Evolutionary conservation across 805 yeast genomes (phyloP), one percentile per base, ranked within the genome.

Genomic region (Lachancea nothofagi): DNA sequence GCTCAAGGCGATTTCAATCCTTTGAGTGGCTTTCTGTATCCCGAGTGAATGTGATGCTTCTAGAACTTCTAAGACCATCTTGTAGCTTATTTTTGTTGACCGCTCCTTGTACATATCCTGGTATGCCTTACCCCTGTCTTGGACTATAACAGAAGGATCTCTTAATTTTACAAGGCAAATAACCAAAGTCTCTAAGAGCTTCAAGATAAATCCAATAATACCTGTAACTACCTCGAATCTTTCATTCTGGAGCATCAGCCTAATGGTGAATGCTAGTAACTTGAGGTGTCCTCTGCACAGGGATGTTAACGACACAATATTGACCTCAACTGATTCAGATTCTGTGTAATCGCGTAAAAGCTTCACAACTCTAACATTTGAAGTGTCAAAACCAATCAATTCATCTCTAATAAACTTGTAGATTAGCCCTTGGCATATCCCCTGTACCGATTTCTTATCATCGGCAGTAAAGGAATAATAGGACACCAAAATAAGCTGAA

Each of bases 401-500:
- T 39, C 42, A 17, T 27, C 21, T 20, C 28, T 39, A 12, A 39
- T 27, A 24, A 39, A 39, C n/a, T 20, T 26, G 14, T 14, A 33
- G 7, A 39, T 26, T 13, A 20, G 19, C 8, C 7, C n/a, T 14
- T 39, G 38, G 28, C 33, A 27, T n/a, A 39, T 2, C 14, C n/a
- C 33, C 8, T 21, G 17, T 3, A 20, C 20, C 2, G 30, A n/a
- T 9, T 22, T 21, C 28, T 20, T 39, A 7, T 13, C 26, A 17
- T 27, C 29, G 14, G 23, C 38, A 9, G 43, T 21, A 28, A 18
- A 43, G 19, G 51, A 40, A 36, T 41, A 43, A 32, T 47, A 46
- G 2, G 60, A 55, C 1, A 49, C 29, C 12, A 55, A 14, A 7
- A 55, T 19, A 5, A 42, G 24, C 30, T 57, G 55, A n/a, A 54